A percentile compares a stretch with the other conserved stretches of the same genome.
Conservation (phyloP, 2,329 filamentous ascomycete genomes). For the Ophiostoma pallidulum region DNA sequence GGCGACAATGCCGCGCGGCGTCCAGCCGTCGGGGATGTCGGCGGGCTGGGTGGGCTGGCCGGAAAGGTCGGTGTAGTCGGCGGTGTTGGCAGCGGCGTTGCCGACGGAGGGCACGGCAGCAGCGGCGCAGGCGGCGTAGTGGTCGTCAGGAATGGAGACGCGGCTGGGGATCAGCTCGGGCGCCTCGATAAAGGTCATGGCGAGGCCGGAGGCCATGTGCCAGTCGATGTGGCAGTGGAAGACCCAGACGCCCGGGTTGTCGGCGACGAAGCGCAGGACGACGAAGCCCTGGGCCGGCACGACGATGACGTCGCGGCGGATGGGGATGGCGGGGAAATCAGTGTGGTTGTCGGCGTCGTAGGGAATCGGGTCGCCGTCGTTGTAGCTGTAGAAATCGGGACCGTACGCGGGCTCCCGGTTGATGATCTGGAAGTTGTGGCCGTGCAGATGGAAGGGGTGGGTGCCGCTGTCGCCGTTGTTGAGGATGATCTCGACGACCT, state of each 20-base stretch:
- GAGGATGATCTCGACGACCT: constrained; percentile 65
- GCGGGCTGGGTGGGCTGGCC: constrained; percentile 19
- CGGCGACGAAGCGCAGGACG: constrained; percentile 56
- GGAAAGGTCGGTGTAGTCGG: constrained; percentile 19
- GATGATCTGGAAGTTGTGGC: constrained; percentile 57
- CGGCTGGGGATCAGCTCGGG: constrained; percentile 52
- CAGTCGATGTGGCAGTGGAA: constrained; percentile 80
- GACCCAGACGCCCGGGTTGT: constrained; percentile 53
- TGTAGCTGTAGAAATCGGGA: constrained; percentile 43
- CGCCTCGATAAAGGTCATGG: constrained; percentile 55
- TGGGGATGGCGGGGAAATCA: constrained; percentile 44
- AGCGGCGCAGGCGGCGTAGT: constrained; percentile 46
- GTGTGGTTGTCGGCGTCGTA: constrained; percentile 18
- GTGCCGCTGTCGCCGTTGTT: constrained; percentile 65
- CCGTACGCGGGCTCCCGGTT: constrained; percentile 51
- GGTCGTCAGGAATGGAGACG: constrained; percentile 49
- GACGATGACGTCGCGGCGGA: constrained; percentile 60
- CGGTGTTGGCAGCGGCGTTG: constrained; percentile 23
- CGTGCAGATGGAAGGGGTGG: constrained; percentile 73
- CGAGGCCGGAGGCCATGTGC: constrained; percentile 60
- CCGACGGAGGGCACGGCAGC: constrained; percentile 18
- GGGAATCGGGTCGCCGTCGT: constrained; percentile 27
- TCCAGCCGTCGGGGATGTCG: constrained; percentile 34
- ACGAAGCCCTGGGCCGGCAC: constrained; percentile 57
- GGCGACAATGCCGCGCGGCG: constrained; percentile 60